Evolutionary conservation across 2,329 filamentous ascomycete genomes (phyloP).

Genomic region (Didymella keratinophila): DNA sequence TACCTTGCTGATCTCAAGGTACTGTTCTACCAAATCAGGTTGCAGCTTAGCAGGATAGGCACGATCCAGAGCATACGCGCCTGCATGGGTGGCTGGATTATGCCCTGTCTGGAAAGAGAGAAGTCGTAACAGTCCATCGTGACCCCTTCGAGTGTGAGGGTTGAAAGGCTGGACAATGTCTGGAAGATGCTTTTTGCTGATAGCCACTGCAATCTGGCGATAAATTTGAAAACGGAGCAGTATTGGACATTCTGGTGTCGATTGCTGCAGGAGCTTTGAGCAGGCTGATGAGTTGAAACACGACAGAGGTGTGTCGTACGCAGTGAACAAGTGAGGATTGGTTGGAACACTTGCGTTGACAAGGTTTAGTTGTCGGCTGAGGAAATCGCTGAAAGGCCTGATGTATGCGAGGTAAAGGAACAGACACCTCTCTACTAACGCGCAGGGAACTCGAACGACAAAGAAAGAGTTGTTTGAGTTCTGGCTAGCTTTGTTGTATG

Average conservation of each 20-base stretch:
- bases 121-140: constrained; percentile 5
- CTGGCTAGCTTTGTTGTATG: too few species aligned
- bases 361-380: constrained; percentile 14
- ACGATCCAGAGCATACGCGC: constrained; percentile 14
- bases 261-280: background rate
- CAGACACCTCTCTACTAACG: background rate
- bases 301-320: background rate
- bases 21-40: constrained; percentile 7
- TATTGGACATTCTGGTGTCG: constrained; percentile 4
- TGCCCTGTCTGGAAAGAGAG: constrained; percentile 13
- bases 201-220: constrained; percentile 8
- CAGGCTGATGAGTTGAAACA: constrained; percentile 3
- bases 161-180: constrained; percentile 4
- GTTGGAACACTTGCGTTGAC: constrained; percentile 5
- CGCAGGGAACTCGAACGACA: too few species aligned
- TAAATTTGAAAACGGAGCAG: constrained; percentile 1
- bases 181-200: constrained; percentile 12
- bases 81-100: constrained; percentile 11
- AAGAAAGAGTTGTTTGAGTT: too few species aligned
- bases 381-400: constrained; percentile 8
- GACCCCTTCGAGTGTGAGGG: constrained; percentile 6
- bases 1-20: constrained; percentile 1
- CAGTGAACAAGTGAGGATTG: constrained; percentile 11
- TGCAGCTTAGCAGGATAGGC: constrained; percentile 11
- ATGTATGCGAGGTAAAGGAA: constrained; percentile 16